A percentile compares a stretch with the other conserved stretches of the same genome.
Evolutionary conservation across 345 rosid genomes (phyloP).

Genomic region (Angophora floribunda): DNA sequence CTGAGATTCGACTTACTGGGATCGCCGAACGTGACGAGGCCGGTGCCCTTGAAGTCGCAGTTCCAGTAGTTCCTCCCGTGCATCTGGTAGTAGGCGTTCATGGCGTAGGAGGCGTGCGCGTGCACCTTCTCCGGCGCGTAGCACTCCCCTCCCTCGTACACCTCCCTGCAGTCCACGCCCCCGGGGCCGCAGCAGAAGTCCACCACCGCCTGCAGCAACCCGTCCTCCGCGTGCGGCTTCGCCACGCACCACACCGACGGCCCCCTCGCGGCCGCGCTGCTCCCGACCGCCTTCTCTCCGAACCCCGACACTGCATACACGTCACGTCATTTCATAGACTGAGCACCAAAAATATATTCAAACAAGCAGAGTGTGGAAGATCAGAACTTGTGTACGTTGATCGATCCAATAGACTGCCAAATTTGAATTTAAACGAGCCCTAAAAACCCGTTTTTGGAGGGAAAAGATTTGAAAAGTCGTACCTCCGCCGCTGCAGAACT

Average conservation of each 20-base stretch:
- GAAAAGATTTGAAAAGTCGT: not conserved
- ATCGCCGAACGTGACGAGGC: conserved; percentile 55
- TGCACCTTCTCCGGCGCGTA: conserved; percentile 43
- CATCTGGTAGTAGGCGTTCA: conserved; percentile 64
- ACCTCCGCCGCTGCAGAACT: conserved; percentile 32
- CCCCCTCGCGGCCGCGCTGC: conserved; percentile 21
- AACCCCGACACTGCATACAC: conserved; percentile 11
- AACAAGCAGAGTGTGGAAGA: too few species aligned
- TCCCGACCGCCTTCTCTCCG: conserved; percentile 12
- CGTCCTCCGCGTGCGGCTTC: conserved; percentile 57
- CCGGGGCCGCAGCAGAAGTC: conserved; percentile 62
- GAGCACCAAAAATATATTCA: not conserved
- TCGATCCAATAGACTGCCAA: too few species aligned
- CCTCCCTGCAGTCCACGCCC: conserved; percentile 62
- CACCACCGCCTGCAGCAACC: conserved; percentile 41
- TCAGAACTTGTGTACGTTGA: too few species aligned
- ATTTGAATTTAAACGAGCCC: too few species aligned
- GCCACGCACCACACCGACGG: conserved; percentile 76
- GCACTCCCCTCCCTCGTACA: conserved; percentile 33
- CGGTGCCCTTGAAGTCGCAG: conserved; percentile 62
- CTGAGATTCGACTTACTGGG: conserved; percentile 26
- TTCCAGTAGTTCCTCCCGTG: conserved; percentile 77
- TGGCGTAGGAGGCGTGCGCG: conserved; percentile 59
- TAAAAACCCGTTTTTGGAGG: too few species aligned
- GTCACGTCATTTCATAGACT: not conserved